phyloP scores from a whole-genome alignment of 495 filamentous ascomycete genomes.

The Poronia punctata region DNA sequence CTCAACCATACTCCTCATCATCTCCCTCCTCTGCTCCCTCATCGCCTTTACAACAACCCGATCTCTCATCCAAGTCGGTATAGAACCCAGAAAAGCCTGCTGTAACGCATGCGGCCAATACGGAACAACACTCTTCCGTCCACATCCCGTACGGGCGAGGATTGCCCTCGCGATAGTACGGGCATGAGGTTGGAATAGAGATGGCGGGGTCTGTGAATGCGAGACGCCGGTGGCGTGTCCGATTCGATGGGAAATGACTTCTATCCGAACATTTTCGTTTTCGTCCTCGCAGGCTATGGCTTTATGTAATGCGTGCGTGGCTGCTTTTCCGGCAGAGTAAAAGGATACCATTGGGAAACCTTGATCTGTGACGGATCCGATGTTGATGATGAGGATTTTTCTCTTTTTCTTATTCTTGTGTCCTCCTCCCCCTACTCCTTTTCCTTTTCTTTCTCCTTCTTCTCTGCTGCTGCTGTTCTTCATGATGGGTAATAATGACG shows the following conservation, averaged over 20 bases:
- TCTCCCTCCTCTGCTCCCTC: not conserved
- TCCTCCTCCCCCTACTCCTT: not conserved
- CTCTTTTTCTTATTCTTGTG: slow-evolving; percentile 4
- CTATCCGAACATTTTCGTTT: slow-evolving; percentile 13
- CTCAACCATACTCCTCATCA: not conserved
- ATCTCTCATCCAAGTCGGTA: slow-evolving; percentile 3
- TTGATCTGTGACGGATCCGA: slow-evolving; percentile 21
- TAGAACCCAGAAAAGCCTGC: not conserved
- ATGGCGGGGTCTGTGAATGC: slow-evolving; percentile 4
- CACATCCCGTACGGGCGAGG: slow-evolving; percentile 24
- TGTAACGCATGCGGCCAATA: slow-evolving; percentile 24
- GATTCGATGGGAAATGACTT: slow-evolving; percentile 18
- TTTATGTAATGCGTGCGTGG: slow-evolving; percentile 10
- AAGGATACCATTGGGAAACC: slow-evolving; percentile 19
- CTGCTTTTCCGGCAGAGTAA: slow-evolving; percentile 20
- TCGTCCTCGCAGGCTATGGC: not conserved
- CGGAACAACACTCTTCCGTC: slow-evolving; percentile 14
- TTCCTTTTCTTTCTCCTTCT: not conserved
- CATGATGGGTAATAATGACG: slow-evolving; percentile 2
- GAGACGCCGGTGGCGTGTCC: slow-evolving; percentile 15
- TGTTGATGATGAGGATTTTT: slow-evolving; percentile 19
- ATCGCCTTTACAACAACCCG: not conserved
- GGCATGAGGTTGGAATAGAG: slow-evolving; percentile 17
- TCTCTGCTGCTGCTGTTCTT: not conserved
- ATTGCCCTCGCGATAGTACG: slow-evolving; percentile 17